These are phyloP conservation scores for Diphasiastrum complanatum DNA, from an alignment of 83 land plant genomes.

Conservation along the genomic window DNA sequence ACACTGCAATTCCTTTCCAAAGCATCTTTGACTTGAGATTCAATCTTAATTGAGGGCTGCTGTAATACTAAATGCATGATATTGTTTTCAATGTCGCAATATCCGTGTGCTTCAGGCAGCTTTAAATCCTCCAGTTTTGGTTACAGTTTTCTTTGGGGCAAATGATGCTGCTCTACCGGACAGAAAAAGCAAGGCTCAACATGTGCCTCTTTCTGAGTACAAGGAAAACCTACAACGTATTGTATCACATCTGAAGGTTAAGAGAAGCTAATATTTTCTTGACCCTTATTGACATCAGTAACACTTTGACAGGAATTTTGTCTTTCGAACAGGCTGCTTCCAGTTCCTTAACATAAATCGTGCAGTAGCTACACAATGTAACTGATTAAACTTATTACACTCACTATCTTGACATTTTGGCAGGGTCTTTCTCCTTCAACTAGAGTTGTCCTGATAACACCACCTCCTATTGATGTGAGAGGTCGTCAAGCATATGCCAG, in stretches of 20 bases:
- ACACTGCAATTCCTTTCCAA: too few species aligned
- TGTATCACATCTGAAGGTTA: slow-evolving; percentile 24
- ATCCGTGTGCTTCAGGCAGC: slow-evolving; percentile 1
- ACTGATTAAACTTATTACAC: background rate
- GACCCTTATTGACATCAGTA: background rate
- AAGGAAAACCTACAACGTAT: slow-evolving; percentile 23
- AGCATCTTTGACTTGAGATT: too few species aligned
- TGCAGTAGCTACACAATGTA: background rate
- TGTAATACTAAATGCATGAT: background rate
- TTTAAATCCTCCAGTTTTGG: slow-evolving; percentile 15
- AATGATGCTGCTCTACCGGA: slow-evolving; percentile 33
- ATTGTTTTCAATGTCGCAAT: background rate
- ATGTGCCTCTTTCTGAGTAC: slow-evolving; percentile 24
- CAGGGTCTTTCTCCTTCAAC: slow-evolving; percentile 15
- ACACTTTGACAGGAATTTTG: background rate
- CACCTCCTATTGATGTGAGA: slow-evolving; percentile 29
- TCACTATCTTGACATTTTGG: background rate
- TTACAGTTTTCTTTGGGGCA: slow-evolving; percentile 34
- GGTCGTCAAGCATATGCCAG: slow-evolving; percentile 2
- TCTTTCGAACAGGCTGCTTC: background rate
- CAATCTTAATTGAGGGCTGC: too few species aligned
- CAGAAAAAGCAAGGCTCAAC: slow-evolving; percentile 14
- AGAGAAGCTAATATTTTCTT: background rate
- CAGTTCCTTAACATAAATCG: background rate
- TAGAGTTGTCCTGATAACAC: slow-evolving; percentile 22